Base-by-base conservation (phyloP, 1,139 yeast species). In the Yamadazyma taylorii region DNA sequence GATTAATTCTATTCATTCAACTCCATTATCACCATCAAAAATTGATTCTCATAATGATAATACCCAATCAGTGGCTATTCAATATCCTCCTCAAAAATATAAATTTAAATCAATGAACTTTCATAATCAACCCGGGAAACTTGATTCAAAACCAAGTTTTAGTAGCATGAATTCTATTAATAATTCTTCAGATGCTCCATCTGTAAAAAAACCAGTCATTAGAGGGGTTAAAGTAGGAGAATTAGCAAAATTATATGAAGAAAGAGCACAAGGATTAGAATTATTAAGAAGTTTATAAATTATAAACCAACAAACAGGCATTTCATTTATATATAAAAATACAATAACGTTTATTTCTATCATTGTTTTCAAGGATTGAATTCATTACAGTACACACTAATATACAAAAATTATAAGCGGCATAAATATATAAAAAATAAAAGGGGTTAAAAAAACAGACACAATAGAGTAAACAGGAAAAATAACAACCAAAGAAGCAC, bases 231-330 rank as follows among this genome's bases (percentile, higher is more conserved):
- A 74, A 55, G 84, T 78, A 2, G 70, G 78, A 15, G 75, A 74
- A 50, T 62, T 78, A 41, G 79, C 83, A 6, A 70, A 66, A 39
- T 54, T 78, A 36, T 78, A 73, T 47, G 84, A 78, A 50, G 82
- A 78, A 50, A 61, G 83, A 46, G 56, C 74, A 13, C 70, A 73
- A 48, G 82, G 80, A 3, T 56, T 77, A 36, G 74, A 74, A 45
- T 62, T 76, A 22, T 60, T 78, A 43, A 62, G 65, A 38, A 57
- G 60, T 29, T 57, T 27, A 27, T 27, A 27, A 27, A 5, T n/a
- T n/a, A n/a, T n/a, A n/a, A n/a, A n/a, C n/a, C n/a, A n/a, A n/a
- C n/a, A n/a, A n/a, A n/a, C n/a, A n/a, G 4, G 21, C 19, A 15
- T 15, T 8, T 24, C 5, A 6, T 10, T 24, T 24, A n/a, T n/a